Evolutionary conservation across 2,329 filamentous ascomycete species (phyloP).

Genomic region (Penicillium sp.): DNA sequence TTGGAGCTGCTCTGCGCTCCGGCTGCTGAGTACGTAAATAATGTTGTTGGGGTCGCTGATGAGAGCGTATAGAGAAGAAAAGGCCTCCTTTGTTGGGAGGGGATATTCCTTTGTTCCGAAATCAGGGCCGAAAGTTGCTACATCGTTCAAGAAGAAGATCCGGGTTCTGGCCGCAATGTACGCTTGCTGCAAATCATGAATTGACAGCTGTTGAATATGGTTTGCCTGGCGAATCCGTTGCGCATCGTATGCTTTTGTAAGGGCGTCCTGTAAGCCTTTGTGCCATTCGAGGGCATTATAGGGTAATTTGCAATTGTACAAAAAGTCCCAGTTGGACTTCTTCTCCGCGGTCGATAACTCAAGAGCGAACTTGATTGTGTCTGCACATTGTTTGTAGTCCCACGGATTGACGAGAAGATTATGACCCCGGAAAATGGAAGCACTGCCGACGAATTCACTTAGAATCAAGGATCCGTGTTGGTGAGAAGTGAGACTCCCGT

Average conservation of each 20-base stretch:
- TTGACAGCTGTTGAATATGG: conserved; percentile 73
- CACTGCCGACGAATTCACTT: conserved; percentile 90
- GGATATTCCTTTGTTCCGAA: conserved; percentile 53
- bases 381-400: conserved; percentile 83
- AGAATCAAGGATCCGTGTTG: conserved; percentile 84
- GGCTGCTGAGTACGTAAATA: conserved; percentile 86
- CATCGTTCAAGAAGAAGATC: conserved; percentile 85
- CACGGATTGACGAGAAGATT: conserved; percentile 88
- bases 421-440: conserved; percentile 73
- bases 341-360: conserved; percentile 77
- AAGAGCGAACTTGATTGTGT: conserved; percentile 75
- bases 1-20: conserved; percentile 77
- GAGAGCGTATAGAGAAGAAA: conserved; percentile 73
- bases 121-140: conserved; percentile 73
- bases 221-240: conserved; percentile 76
- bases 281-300: conserved; percentile 84
- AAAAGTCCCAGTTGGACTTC: conserved; percentile 65
- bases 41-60: conserved; percentile 72
- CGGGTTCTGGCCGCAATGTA: conserved; percentile 65
- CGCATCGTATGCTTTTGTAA: conserved; percentile 71
- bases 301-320: conserved; percentile 68
- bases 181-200: conserved; percentile 57
- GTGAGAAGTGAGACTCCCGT: conserved; percentile 66
- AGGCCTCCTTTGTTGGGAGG: conserved; percentile 68
- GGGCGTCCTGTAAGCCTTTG: conserved; percentile 61